Conservation (phyloP, 306 rosid genomes). For the Lotus japonicus region DNA sequence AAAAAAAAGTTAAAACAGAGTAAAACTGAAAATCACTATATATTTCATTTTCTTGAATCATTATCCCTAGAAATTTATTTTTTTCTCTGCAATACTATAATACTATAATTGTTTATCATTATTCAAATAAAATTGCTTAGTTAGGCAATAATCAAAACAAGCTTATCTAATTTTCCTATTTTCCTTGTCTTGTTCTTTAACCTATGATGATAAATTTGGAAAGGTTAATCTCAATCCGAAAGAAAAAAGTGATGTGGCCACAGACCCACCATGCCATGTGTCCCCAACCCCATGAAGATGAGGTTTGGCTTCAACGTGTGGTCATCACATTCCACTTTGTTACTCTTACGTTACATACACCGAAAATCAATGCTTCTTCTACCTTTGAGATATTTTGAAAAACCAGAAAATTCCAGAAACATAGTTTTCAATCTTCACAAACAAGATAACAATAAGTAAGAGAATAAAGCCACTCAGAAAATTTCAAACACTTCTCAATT, state of each 20-base stretch:
- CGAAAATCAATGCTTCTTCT: neutral
- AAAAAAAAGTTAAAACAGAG: too few relatives aligned
- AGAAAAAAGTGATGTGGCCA: constrained; percentile 21
- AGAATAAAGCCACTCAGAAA: neutral
- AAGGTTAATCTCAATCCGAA: neutral
- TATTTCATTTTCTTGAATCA: too few relatives aligned
- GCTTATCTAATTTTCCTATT: neutral
- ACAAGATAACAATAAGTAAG: constrained; percentile 17
- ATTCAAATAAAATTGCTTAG: neutral
- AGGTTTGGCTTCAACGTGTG: constrained; percentile 85
- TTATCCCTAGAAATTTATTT: too few relatives aligned
- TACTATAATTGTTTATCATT: too few relatives aligned
- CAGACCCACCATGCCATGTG: constrained; percentile 54
- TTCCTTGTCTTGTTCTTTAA: neutral
- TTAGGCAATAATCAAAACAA: neutral
- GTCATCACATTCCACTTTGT: constrained; percentile 59
- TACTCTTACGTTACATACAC: constrained; percentile 22
- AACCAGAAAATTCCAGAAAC: constrained; percentile 19
- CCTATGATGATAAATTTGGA: neutral
- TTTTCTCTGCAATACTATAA: too few relatives aligned
- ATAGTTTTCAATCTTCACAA: neutral
- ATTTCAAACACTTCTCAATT: too few relatives aligned
- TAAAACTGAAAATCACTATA: too few relatives aligned
- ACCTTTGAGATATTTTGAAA: constrained; percentile 34
- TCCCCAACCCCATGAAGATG: constrained; percentile 30